A percentile compares a stretch with the other conserved stretches of the same genome.
Conservation (phyloP, 768 basidiomycete species). For the Tephrocybe sp. region DNA sequence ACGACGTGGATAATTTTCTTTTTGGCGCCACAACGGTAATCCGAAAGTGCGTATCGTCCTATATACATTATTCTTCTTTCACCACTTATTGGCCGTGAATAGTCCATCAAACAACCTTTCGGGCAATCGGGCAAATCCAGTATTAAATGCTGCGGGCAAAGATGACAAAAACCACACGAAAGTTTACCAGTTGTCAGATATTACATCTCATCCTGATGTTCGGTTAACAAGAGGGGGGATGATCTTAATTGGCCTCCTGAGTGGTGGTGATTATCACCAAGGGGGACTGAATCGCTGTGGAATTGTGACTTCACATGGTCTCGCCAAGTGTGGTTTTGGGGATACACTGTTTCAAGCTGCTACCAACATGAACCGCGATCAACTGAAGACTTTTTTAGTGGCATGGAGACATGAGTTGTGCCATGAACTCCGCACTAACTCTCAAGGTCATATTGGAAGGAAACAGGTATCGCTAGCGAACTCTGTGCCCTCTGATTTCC, state of each 20-base stretch:
- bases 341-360: slow-evolving; percentile 65
- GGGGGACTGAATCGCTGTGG: slow-evolving; percentile 71
- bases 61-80: background rate
- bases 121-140: slow-evolving; percentile 64
- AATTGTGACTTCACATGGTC: slow-evolving; percentile 65
- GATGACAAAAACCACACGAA: slow-evolving; percentile 71
- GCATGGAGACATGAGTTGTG: slow-evolving; percentile 63
- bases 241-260: slow-evolving; percentile 79
- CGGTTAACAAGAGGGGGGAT: slow-evolving; percentile 66
- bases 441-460: slow-evolving; percentile 56
- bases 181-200: slow-evolving; percentile 40
- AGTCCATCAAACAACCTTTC: slow-evolving; percentile 72
- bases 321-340: slow-evolving; percentile 81
- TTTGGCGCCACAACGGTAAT: slow-evolving; percentile 85
- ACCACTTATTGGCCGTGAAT: slow-evolving; percentile 6
- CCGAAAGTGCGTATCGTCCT: slow-evolving; percentile 60
- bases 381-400: slow-evolving; percentile 52
- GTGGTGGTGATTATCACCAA: slow-evolving; percentile 88
- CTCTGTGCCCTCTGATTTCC: slow-evolving; percentile 64
- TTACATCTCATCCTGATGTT: slow-evolving; percentile 38
- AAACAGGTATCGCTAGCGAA: slow-evolving; percentile 67
- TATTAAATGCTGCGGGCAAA: slow-evolving; percentile 62
- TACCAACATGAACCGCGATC: slow-evolving; percentile 38
- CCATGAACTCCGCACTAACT: slow-evolving; percentile 67
- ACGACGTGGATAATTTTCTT: slow-evolving; percentile 90